A percentile compares a stretch with the other conserved stretches of the same genome.
These are phyloP conservation scores for Helianthus tuberosus DNA, from an alignment of 129 eudicot genomes.

Conservation along the genomic window DNA sequence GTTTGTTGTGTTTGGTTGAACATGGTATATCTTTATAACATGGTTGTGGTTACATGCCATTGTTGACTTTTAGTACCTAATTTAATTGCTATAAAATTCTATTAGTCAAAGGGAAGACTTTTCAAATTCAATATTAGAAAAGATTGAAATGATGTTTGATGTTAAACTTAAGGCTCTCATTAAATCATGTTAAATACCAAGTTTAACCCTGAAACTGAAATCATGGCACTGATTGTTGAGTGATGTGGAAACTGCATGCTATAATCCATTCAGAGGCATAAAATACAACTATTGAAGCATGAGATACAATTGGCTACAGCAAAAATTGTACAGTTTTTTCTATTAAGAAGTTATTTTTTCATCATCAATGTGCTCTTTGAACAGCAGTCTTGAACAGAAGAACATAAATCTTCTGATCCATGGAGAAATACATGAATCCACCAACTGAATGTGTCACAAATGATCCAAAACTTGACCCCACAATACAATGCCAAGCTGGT, in stretches of 20 bases:
- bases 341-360: not conserved
- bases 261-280: not conserved
- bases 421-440: constrained; percentile 86
- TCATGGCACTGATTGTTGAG: constrained; percentile 5
- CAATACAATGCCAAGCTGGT: constrained; percentile 98
- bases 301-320: constrained; percentile 7
- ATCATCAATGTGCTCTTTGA: constrained; percentile 56
- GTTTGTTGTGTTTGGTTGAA: constrained; percentile 2
- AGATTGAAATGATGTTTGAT: not conserved
- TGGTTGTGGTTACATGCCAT: not conserved
- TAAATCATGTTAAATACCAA: constrained; percentile 10
- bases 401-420: constrained; percentile 86
- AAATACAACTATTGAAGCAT: constrained; percentile 1
- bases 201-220: constrained; percentile 14
- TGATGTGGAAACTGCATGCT: not conserved
- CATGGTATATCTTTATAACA: not conserved
- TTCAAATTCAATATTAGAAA: not conserved
- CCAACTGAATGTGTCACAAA: constrained; percentile 97
- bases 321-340: not conserved
- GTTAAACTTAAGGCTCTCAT: not conserved
- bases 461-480: constrained; percentile 93
- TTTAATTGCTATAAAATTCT: not conserved
- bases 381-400: constrained; percentile 92
- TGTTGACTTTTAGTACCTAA: not conserved
- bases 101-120: not conserved